These are phyloP conservation scores for Phytophthora syringae DNA, from an alignment of 352 stramenopile genomes.

Conservation along the genomic window DNA sequence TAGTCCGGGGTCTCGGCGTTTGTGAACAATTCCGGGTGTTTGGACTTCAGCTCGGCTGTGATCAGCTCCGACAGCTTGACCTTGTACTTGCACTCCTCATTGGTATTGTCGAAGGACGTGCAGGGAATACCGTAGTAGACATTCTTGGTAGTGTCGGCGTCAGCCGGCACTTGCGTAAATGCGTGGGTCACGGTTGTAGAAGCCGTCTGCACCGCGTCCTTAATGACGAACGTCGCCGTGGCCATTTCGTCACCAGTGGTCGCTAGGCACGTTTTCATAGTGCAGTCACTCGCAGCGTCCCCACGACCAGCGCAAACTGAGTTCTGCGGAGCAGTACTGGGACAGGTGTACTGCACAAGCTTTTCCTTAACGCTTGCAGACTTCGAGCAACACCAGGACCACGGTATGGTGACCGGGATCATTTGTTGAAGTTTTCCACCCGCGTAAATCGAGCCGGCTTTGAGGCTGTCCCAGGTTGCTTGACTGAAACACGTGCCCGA, in stretches of 20 bases:
- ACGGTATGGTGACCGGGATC: neutral
- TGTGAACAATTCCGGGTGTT: neutral
- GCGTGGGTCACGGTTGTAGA: constrained; percentile 42
- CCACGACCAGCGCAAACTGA: neutral
- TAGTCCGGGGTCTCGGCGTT: constrained; percentile 20
- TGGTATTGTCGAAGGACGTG: constrained; percentile 12
- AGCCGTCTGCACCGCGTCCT: constrained; percentile 12
- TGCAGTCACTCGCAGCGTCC: constrained; percentile 7
- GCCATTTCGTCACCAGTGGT: too few species aligned
- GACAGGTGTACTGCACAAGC: constrained; percentile 4
- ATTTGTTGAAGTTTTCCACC: neutral
- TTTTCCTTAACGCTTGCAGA: constrained; percentile 6
- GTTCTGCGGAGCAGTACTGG: neutral
- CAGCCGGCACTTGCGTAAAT: constrained; percentile 13
- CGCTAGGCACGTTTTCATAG: constrained; percentile 44
- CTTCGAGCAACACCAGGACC: neutral
- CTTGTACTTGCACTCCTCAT: constrained; percentile 13
- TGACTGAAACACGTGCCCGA: neutral
- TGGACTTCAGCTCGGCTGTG: too few species aligned
- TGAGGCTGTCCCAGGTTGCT: neutral
- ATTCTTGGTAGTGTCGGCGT: constrained; percentile 9
- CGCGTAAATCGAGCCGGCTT: too few species aligned
- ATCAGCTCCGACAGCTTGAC: constrained; percentile 23
- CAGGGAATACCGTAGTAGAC: constrained; percentile 27
- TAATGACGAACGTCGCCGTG: constrained; percentile 57